phyloP scores from a whole-genome alignment of 1,139 yeast species.

The Hansenula anomala region DNA sequence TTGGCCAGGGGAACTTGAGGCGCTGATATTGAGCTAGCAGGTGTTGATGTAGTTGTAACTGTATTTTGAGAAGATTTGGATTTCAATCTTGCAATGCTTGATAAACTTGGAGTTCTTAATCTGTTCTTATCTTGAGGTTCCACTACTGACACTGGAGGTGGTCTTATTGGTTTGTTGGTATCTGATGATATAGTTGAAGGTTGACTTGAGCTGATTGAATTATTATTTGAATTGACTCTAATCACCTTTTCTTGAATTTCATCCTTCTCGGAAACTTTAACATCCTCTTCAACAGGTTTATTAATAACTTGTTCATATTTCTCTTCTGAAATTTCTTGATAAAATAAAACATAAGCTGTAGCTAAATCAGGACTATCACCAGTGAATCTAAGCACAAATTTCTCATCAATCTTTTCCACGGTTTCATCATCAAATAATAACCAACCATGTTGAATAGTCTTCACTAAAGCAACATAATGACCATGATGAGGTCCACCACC shows the following conservation, averaged over 20 bases:
- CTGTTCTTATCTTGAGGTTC: conserved; percentile 1
- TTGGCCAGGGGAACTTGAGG: too few relatives aligned
- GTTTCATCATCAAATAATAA: conserved; percentile 91
- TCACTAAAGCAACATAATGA: conserved; percentile 85
- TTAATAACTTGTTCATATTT: conserved; percentile 8
- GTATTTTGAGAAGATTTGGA: background rate
- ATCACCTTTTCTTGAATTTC: background rate
- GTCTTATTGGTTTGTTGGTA: background rate
- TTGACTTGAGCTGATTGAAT: background rate
- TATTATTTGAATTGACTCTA: conserved; percentile 1
- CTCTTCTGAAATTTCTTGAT: conserved; percentile 40
- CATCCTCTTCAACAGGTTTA: background rate
- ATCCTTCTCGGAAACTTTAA: background rate
- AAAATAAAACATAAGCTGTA: conserved; percentile 86
- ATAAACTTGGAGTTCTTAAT: conserved; percentile 3
- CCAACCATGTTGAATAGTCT: conserved; percentile 82
- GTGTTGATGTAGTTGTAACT: background rate
- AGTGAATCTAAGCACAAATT: conserved; percentile 77
- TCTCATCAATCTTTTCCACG: conserved; percentile 82
- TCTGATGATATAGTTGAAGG: conserved; percentile 1
- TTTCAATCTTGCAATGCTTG: conserved; percentile 1
- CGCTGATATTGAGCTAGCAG: background rate
- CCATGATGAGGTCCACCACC: conserved; percentile 99
- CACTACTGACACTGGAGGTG: background rate
- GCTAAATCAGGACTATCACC: conserved; percentile 90